Base-by-base conservation (phyloP, 768 basidiomycete species). In the Jaapia argillacea region DNA sequence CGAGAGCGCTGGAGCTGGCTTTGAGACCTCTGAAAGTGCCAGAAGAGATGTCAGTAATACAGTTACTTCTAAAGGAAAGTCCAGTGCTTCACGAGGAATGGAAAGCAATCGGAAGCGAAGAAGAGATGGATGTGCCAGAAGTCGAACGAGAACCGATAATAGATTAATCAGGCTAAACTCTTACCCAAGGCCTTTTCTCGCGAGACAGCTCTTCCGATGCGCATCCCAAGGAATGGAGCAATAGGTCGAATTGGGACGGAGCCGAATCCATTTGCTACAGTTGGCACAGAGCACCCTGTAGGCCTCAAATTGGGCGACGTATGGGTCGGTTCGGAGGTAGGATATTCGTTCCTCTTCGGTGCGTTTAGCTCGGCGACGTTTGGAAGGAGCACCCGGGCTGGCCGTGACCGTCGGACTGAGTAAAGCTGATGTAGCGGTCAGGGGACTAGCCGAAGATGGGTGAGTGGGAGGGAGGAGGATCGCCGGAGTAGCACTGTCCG, bases 151-250 rank as follows among this genome's bases (percentile, higher is more conserved):
- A n/a, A n/a, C n/a, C n/a, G n/a, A n/a, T n/a, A n/a, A n/a, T n/a
- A n/a, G n/a, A n/a, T n/a, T 33, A 16, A 33, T 10, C 31, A 16
- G 31, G 31, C 31, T 33, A 16, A 16, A 16, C 10, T 33, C 79
- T 47, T 55, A 82, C 84, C 77, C 37, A 10, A 21, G 10, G 22
- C 37, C 72, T 59, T 84, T 83, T 65, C 84, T 86, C 1, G 82
- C 77, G 37, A 88, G 62, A 61, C 85, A 87, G 55, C 81, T 84
- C 65, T 85, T 87, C 33, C 85, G 67, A 54, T 88, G 85, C 3
- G 85, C 85, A 55, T 87, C 84, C 85, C 85, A 88, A 0, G 85
- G 85, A 43, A 88, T 87, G n/a, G 79, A 82, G 54, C 85, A 89
- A 53, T 86, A 89, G 0, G 85, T 87, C 43, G 85, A 87, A 58